Evolutionary conservation across 1,139 yeast genomes (phyloP), one percentile per base, ranked within the genome.

Genomic region (Kluyveromyces sp.): DNA sequence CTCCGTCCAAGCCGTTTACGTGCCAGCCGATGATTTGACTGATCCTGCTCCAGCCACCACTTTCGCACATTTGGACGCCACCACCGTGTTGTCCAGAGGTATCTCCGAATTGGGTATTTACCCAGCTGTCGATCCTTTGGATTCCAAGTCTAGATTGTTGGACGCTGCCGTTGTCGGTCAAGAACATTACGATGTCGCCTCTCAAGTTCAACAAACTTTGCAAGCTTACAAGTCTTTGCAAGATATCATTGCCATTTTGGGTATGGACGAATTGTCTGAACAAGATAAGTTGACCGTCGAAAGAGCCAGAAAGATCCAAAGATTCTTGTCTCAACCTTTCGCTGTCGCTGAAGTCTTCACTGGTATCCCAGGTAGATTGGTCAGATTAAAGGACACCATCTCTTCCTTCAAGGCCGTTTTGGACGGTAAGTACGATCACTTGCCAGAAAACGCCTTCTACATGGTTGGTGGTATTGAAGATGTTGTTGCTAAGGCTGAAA

Each of bases 31-130:
- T 85, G 98, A 92, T 80, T 87, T 92, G 81, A 92, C 98, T 58
- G 98, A 92, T 80, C 98, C 98, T 73, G 98, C 98, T 66, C 98
- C 98, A 69, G 98, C 98, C 64, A 92, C 98, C 70, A 92, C 98
- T 63, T 92, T 92, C 74, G 98, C 98, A 67, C 98, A 92, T 74
- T 88, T 92, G 83, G 98, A 92, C 73, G 98, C 98, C 68, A 92
- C 97, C 71, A 92, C 98, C 67, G 98, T 92, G 74, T 85, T 92
- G 80, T 88, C 97, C 65, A 89, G 98, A 82, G 89, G 96, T 80
- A 92, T 92, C 71, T 89, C 98, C 55, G 98, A 92, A 79, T 81
- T 92, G 75, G 98, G 98, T 88, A 92, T 92, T 72, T 92, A 92
- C 88, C 98, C 98, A 70, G 98, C 98, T 69, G 98, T 92, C 79